Percentiles rank a stretch among this genome's conserved stretches.
Evolutionary conservation across 2,329 filamentous ascomycete genomes (phyloP).

Genomic region (Aspergillus alliaceus): DNA sequence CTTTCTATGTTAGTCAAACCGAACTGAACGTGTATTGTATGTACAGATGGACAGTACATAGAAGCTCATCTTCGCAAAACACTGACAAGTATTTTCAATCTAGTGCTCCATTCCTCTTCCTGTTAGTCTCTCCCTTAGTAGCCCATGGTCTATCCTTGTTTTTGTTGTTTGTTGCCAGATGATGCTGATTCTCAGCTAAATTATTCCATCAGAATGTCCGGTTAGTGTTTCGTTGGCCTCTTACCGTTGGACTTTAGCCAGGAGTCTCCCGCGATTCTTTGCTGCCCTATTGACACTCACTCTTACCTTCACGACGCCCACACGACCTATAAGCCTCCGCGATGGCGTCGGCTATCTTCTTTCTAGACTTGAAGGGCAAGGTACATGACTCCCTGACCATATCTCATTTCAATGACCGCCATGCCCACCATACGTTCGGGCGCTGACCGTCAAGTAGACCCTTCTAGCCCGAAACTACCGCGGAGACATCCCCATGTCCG

Average conservation of each 20-base stretch:
- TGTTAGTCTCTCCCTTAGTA: not conserved
- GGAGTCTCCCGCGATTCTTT: constrained; percentile 10
- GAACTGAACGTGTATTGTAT: not conserved
- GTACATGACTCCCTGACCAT: constrained; percentile 50
- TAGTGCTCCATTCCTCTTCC: not conserved
- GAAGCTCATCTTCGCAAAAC: too few species aligned
- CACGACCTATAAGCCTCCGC: constrained; percentile 28
- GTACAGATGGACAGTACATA: too few species aligned
- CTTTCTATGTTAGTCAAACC: not conserved
- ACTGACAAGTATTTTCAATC: too few species aligned
- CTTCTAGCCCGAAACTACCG: constrained; percentile 97
- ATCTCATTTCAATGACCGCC: not conserved
- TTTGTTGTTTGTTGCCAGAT: not conserved
- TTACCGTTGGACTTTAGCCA: constrained; percentile 17
- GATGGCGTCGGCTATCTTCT: constrained; percentile 98
- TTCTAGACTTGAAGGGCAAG: constrained; percentile 99
- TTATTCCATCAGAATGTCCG: constrained; percentile 13
- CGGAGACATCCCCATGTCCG: constrained; percentile 98
- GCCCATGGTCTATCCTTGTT: too few species aligned
- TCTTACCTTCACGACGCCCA: constrained; percentile 4
- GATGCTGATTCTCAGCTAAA: not conserved
- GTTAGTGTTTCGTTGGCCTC: constrained; percentile 24
- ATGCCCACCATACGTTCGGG: not conserved
- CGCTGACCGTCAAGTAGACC: constrained; percentile 61
- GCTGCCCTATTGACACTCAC: constrained; percentile 15